Evolutionary conservation across 2,329 filamentous ascomycete species (phyloP), one percentile per base, ranked within the genome.

Genomic region (Fusarium bactridioides): DNA sequence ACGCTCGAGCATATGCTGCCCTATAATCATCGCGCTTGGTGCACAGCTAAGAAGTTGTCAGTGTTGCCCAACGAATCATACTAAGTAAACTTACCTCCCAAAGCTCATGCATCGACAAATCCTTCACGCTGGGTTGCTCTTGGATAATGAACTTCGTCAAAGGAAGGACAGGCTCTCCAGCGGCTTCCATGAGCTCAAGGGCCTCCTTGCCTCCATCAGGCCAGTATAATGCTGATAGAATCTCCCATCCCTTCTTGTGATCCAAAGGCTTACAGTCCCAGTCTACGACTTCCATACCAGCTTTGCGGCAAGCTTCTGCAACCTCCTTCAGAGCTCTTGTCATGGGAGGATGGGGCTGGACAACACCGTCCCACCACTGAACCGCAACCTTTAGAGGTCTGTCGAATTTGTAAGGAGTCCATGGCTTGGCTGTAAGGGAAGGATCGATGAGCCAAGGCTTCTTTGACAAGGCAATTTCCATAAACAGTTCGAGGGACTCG

Each of bases 301-400:
- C 81, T 55, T 67, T 80, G 70, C 74, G 79, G 82, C 64, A 92
- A 72, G 77, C 86, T 18, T 84, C 83, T 0, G 86, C 86, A 0
- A 89, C 84, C 57, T 88, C 84, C 58, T 83, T 82, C 43, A 93
- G 76, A 2, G 89, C 90, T 44, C 90, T 81, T 2, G 81, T 80
- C 41, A 91, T 84, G 1, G 89, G 89, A 0, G 89, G 89, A 65
- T 90, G 89, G 3, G 88, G 88, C 70, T 83, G 85, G 1, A 91
- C 87, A 16, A 91, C 83, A 0, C 86, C 87, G 65, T 92, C 89
- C 78, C 88, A 84, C 83, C 86, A 86, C 50, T 91, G 80, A 4
- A 90, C 84, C 0, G 86, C 91, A n/a, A 93, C 83, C 73, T 87
- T 90, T 10, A 92, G 79, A 68, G 86, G 89, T 64, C 73, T 74